phyloP scores from a whole-genome alignment of 2,329 filamentous ascomycete species.

The Penicillium sp. region DNA sequence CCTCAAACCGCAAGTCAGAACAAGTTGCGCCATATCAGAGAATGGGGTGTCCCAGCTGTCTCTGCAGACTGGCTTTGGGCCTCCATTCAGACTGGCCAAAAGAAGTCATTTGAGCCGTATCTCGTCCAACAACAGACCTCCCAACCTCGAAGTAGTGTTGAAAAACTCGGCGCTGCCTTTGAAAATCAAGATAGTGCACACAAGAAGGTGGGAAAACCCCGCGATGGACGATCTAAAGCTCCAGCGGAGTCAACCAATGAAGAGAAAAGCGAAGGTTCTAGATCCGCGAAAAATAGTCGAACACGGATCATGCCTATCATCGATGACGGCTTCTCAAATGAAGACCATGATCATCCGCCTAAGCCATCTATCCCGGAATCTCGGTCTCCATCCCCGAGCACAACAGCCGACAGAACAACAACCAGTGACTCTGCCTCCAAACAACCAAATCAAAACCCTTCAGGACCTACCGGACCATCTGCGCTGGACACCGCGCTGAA shows the following conservation, averaged over 20 bases:
- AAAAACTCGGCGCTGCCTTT: slow-evolving; percentile 20
- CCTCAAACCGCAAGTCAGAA: slow-evolving; percentile 59
- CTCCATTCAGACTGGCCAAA: slow-evolving; percentile 61
- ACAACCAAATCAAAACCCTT: slow-evolving; percentile 11
- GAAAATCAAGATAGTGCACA: slow-evolving; percentile 17
- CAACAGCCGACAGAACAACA: slow-evolving; percentile 3
- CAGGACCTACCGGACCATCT: slow-evolving; percentile 23
- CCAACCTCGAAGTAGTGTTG: slow-evolving; percentile 23
- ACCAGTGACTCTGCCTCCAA: slow-evolving; percentile 15
- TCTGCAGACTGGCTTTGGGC: slow-evolving; percentile 81
- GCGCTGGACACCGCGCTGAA: slow-evolving; percentile 41
- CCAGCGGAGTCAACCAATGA: not conserved
- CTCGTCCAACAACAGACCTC: slow-evolving; percentile 30
- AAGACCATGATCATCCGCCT: slow-evolving; percentile 15
- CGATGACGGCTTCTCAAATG: slow-evolving; percentile 20
- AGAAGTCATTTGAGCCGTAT: slow-evolving; percentile 52
- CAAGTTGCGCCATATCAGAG: slow-evolving; percentile 75
- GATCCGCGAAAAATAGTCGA: slow-evolving; percentile 1
- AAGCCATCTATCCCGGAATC: slow-evolving; percentile 24
- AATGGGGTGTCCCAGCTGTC: slow-evolving; percentile 80
- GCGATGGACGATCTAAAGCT: not conserved
- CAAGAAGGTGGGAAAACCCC: not conserved
- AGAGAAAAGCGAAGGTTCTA: not conserved
- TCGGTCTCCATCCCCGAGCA: slow-evolving; percentile 25
- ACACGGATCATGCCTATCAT: slow-evolving; percentile 13